phyloP scores from a whole-genome alignment of 2,329 filamentous ascomycete species.

The Cercospora canescens region DNA sequence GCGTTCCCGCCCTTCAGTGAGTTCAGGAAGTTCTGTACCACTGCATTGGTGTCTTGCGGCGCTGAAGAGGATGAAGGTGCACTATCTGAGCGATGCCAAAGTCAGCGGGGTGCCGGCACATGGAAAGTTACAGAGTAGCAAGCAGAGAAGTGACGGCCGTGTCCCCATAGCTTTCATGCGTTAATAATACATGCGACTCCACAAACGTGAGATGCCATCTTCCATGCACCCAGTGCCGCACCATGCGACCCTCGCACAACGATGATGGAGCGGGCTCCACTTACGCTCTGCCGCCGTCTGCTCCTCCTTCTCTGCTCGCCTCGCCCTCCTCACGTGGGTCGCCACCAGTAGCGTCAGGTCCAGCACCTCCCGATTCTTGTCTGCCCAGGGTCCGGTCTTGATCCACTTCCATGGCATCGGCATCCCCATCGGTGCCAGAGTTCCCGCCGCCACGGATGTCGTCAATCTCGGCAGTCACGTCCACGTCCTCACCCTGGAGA shows the following conservation, averaged over 20 bases:
- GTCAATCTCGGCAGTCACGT: constrained; percentile 70
- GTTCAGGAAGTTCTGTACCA: constrained; percentile 85
- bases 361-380: constrained; percentile 75
- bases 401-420: constrained; percentile 64
- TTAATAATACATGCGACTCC: constrained; percentile 16
- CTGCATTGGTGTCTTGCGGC: constrained; percentile 65
- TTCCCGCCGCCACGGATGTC: constrained; percentile 59
- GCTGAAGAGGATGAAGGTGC: constrained; percentile 42
- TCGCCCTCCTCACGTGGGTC: constrained; percentile 90
- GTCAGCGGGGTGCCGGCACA: constrained; percentile 16
- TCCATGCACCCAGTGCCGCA: background rate
- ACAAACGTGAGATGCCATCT: background rate
- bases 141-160: constrained; percentile 9
- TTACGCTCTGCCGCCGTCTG: constrained; percentile 99
- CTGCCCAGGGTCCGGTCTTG: constrained; percentile 65
- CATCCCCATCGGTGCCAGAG: constrained; percentile 59
- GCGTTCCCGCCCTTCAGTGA: constrained; percentile 66
- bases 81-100: constrained; percentile 21
- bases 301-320: constrained; percentile 84
- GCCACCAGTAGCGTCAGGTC: constrained; percentile 82
- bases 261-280: constrained; percentile 48
- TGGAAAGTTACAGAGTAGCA: constrained; percentile 1
- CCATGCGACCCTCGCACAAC: background rate
- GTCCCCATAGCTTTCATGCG: constrained; percentile 20
- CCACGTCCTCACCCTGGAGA: constrained; percentile 84